These are phyloP conservation scores for Hygrocybe punicea DNA, from an alignment of 768 basidiomycete species.

Conservation along the genomic window DNA sequence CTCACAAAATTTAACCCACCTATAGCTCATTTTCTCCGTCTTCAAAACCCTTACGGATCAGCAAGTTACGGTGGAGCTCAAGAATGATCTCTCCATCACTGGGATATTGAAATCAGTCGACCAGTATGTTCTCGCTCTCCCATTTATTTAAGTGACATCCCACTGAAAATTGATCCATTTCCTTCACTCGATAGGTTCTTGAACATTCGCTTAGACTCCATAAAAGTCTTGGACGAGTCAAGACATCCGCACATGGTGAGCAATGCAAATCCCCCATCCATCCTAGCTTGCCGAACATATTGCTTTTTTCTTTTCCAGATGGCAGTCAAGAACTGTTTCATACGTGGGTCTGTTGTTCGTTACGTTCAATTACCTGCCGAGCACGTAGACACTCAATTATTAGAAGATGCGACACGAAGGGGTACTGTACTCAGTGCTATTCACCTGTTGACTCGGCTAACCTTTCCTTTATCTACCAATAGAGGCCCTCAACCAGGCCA, in stretches of 20 bases:
- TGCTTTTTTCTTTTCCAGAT: conserved; percentile 56
- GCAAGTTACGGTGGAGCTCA: conserved; percentile 93
- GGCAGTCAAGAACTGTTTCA: conserved; percentile 99
- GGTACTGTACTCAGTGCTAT: conserved; percentile 47
- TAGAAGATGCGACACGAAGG: conserved; percentile 96
- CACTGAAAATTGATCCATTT: conserved; percentile 6
- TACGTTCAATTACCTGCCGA: conserved; percentile 93
- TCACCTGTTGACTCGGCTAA: background rate
- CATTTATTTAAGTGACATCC: background rate
- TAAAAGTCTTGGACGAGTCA: conserved; percentile 87
- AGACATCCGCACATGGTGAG: conserved; percentile 96
- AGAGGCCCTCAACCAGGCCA: conserved; percentile 49
- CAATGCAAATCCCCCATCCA: background rate
- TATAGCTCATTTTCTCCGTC: conserved; percentile 90
- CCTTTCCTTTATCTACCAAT: conserved; percentile 1
- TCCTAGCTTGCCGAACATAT: too few species aligned
- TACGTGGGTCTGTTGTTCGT: conserved; percentile 95
- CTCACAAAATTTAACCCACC: background rate
- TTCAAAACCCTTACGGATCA: conserved; percentile 99
- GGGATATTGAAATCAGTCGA: conserved; percentile 96
- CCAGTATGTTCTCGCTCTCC: conserved; percentile 58
- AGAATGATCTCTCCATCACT: conserved; percentile 97
- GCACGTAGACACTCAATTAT: conserved; percentile 89
- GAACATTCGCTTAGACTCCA: conserved; percentile 94
- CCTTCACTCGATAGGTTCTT: conserved; percentile 58